Conservation (phyloP, 1,139 yeast species). For the Protomyces arabidopsidicola region DNA sequence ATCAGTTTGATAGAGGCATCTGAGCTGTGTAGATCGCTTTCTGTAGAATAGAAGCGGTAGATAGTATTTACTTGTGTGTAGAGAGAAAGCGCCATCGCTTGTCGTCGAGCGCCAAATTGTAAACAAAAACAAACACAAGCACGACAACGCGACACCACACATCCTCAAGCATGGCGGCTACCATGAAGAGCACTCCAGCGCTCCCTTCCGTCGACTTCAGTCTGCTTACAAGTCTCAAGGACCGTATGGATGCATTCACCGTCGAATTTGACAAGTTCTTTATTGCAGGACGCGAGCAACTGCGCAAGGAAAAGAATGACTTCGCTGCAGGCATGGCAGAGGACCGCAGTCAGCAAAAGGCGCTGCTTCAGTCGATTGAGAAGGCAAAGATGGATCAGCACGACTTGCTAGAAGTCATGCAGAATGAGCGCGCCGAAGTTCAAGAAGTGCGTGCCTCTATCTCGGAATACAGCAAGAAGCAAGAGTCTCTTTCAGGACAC, state of each 20-base stretch:
- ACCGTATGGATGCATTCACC: conserved; percentile 26
- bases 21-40: too few species aligned
- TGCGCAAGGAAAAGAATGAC: conserved; percentile 10
- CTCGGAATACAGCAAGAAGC: conserved; percentile 1
- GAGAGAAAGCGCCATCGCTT: neutral
- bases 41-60: too few species aligned
- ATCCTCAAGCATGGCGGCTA: neutral
- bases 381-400: conserved; percentile 7
- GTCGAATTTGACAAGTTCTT: conserved; percentile 25
- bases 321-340: conserved; percentile 24
- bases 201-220: conserved; percentile 7
- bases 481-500: neutral
- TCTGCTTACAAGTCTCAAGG: conserved; percentile 3
- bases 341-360: conserved; percentile 7
- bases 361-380: conserved; percentile 3
- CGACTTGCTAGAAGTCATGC: conserved; percentile 2
- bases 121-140: neutral
- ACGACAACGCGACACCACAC: neutral
- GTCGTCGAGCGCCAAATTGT: neutral
- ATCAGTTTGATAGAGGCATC: neutral
- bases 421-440: conserved; percentile 5
- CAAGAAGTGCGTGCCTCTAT: conserved; percentile 22
- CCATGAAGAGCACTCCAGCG: conserved; percentile 1
- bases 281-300: conserved; percentile 19
- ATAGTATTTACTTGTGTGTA: too few species aligned